These are phyloP conservation scores for Mortierella sp. DNA, from an alignment of 371 early-diverging fungal genomes.

Conservation along the genomic window DNA sequence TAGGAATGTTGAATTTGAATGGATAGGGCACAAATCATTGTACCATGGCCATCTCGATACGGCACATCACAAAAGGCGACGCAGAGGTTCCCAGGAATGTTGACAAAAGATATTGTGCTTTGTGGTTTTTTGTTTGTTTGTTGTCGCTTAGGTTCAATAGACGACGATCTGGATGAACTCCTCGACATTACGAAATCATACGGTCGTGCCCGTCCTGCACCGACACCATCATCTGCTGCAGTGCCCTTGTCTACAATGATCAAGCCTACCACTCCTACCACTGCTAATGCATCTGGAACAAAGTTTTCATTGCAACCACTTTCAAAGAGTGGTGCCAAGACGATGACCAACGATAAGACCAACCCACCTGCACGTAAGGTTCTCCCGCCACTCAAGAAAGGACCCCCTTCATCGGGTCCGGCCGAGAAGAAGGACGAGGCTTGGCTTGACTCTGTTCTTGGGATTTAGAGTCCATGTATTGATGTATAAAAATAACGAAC, in stretches of 20 bases:
- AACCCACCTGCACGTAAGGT: slow-evolving; percentile 8
- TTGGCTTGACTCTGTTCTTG: slow-evolving; percentile 54
- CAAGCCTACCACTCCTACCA: not conserved
- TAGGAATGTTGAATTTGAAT: not conserved
- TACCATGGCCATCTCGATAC: not conserved
- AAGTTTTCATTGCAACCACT: slow-evolving; percentile 27
- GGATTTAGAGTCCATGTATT: slow-evolving; percentile 14
- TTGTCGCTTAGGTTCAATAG: slow-evolving; percentile 18
- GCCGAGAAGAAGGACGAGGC: slow-evolving; percentile 39
- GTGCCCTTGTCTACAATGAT: slow-evolving; percentile 3
- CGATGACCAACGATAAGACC: not conserved
- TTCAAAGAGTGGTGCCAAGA: slow-evolving; percentile 19
- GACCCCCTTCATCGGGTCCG: slow-evolving; percentile 8
- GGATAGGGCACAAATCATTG: not conserved
- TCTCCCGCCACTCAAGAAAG: slow-evolving; percentile 30
- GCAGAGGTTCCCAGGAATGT: not conserved
- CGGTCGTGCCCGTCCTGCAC: slow-evolving; percentile 14
- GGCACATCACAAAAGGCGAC: not conserved
- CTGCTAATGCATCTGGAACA: not conserved
- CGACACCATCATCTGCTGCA: slow-evolving; percentile 2
- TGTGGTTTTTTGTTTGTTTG: not conserved
- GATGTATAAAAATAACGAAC: not conserved
- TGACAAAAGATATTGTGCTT: not conserved
- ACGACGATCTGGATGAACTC: slow-evolving; percentile 47
- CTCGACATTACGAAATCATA: slow-evolving; percentile 48